Base-by-base conservation (phyloP, 108 stramenopile species). In the Epithemia pelagica region DNA sequence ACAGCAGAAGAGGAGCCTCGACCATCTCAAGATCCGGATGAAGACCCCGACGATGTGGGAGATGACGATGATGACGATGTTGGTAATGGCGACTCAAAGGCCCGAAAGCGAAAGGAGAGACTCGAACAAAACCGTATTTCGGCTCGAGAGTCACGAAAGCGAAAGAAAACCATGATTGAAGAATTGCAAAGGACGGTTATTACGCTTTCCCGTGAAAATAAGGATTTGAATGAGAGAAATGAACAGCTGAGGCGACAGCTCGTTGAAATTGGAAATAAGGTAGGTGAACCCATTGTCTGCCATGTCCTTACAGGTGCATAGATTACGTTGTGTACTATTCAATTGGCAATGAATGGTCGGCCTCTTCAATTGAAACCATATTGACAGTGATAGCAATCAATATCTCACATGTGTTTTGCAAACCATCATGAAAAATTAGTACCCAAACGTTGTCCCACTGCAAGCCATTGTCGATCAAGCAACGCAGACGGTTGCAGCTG, bases 101-200 rank as follows among this genome's bases (percentile, higher is more conserved):
- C 63, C 10, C 73, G 65, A 8, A 91, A 91, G 66, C 85, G 87
- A 8, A 80, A 77, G 59, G 89, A 94, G 67, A 88, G 92, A 5
- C 74, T 94, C 69, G 92, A 94, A 79, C 89, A 91, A 75, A 94
- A 94, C 69, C 83, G 94, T 5, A 89, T 92, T 52, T 89, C 89
- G 8, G 94, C 94, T 0, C 64, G 90, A 27, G 94, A 95, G 76
- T 86, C 84, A 21, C 81, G 94, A 26, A 89, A 89, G 64, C 79
- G 90, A 30, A 95, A 92, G 75, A 95, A 95, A 77, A 82, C 79
- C 51, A 88, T 90, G 89, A 90, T 95, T 65, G 94, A 95, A 68
- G 90, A 92, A 58, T 72, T 95, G 29, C 90, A 95, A 63, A 78
- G 87, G 3, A 89, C 89, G 22, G 91, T 95, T 66, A 92, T 92